phyloP scores from a whole-genome alignment of 2,329 filamentous ascomycete species.

The Westerdykella sp. region DNA sequence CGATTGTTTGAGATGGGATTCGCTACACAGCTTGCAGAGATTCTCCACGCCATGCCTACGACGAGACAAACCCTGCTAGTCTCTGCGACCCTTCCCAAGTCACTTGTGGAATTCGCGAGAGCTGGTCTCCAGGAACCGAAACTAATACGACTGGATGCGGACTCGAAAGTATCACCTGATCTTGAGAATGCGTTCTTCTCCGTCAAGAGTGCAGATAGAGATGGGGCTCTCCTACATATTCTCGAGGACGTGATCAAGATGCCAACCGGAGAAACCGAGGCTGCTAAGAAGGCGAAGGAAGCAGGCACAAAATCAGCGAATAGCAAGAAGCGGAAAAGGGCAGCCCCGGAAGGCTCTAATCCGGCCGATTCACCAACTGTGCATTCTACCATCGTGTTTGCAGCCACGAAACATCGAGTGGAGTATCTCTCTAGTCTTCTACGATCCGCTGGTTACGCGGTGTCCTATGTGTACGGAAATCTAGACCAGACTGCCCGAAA shows the following conservation, averaged over 20 bases:
- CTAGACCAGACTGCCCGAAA: constrained; percentile 90
- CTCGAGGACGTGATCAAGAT: constrained; percentile 90
- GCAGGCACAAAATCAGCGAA: constrained; percentile 41
- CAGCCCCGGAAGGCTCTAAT: constrained; percentile 42
- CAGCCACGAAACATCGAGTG: constrained; percentile 93
- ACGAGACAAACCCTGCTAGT: constrained; percentile 88
- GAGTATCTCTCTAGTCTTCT: constrained; percentile 85
- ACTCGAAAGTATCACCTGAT: constrained; percentile 93
- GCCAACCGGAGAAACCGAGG: constrained; percentile 60
- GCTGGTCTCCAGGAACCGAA: constrained; percentile 90
- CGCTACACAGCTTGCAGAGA: constrained; percentile 85
- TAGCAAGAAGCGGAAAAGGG: constrained; percentile 67
- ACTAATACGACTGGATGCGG: constrained; percentile 82
- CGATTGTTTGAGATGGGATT: constrained; percentile 98
- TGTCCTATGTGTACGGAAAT: constrained; percentile 91
- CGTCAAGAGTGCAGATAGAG: constrained; percentile 87
- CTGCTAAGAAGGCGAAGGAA: constrained; percentile 41
- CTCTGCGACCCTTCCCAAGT: constrained; percentile 89
- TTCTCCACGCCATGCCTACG: constrained; percentile 77
- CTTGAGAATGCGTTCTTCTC: constrained; percentile 94
- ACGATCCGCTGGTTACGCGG: constrained; percentile 73
- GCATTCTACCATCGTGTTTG: constrained; percentile 91
- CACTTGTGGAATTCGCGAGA: constrained; percentile 89
- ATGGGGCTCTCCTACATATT: constrained; percentile 83
- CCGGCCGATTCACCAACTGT: constrained; percentile 68